These are phyloP conservation scores for Fragaria ananassa DNA, from an alignment of 306 rosid genomes.

Conservation along the genomic window DNA sequence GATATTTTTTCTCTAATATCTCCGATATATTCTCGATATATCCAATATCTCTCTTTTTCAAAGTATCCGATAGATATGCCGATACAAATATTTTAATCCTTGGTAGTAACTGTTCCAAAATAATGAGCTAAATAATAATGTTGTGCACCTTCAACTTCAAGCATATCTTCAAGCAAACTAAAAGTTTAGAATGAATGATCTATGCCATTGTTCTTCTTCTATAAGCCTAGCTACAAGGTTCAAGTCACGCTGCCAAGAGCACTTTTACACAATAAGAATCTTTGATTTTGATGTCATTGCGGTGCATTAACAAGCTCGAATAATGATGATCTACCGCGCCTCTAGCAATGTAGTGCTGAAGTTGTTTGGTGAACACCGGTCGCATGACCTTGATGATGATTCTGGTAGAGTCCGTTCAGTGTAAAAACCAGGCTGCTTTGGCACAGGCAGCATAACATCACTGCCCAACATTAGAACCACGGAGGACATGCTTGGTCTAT, in stretches of 20 bases:
- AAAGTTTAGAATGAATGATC: neutral
- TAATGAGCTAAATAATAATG: neutral
- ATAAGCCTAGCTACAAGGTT: neutral
- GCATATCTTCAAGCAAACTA: no score
- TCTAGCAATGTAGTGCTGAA: neutral
- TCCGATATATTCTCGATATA: no score
- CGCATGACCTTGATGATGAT: neutral
- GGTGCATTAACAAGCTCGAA: neutral
- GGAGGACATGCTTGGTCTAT: constrained; percentile 24
- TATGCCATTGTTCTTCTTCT: neutral
- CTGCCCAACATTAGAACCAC: constrained; percentile 17
- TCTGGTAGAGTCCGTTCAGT: neutral
- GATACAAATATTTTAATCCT: no score
- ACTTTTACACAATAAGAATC: neutral
- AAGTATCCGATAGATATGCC: no score
- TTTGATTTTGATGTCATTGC: neutral
- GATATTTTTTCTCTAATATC: no score
- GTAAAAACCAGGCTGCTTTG: constrained; percentile 25
- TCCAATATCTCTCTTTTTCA: no score
- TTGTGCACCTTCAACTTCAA: neutral
- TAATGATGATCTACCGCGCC: constrained; percentile 7
- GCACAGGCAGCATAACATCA: constrained; percentile 13
- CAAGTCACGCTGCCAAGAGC: neutral
- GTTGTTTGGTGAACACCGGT: neutral
- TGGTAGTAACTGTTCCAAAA: neutral